Evolutionary conservation across 352 stramenopile genomes (phyloP), one percentile per base, ranked within the genome.

Genomic region (Phytophthora europaea): DNA sequence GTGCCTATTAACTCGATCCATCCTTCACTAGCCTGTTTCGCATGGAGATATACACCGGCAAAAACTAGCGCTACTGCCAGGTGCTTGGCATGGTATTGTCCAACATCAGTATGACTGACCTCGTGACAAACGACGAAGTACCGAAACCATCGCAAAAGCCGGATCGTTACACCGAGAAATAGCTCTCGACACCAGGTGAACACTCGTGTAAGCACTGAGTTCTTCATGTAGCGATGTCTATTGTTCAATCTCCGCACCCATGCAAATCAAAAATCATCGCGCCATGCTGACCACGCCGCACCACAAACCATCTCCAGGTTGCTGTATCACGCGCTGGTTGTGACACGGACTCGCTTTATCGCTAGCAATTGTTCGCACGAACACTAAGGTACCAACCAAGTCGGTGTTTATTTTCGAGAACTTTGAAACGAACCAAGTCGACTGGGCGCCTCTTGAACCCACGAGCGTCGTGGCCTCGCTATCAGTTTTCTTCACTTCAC

Each of bases 361-460:
- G 31, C 26, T 9, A 23, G n/a, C 13, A 23, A 36, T 60, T 62
- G 59, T 56, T 56, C 36, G 61, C 22, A 45, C 67, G 69, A 52
- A 61, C 47, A 18, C 47, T 51, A 26, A 31, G 28, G 28, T 4
- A 31, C 28, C 28, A 31, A 31, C 28, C 28, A 31, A 31, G 28
- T 31, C 28, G 28, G 28, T 31, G 28, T 31, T 68, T 65, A 61
- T 67, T 78, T 67, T 70, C 43, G 26, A 67, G 60, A 60, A 68
- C n/a, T 15, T 65, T 68, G 75, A 75, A 79, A 78, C 67, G 55
- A 63, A 69, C 53, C 51, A n/a, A 51, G 43, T 22, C 50, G 16
- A 40, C 51, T 40, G 23, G 38, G 40, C 18, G 40, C 34, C 65
- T 31, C 45, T 70, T 75, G 61, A 67, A 67, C 22, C 48, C 45